phyloP scores from a whole-genome alignment of 2,329 filamentous ascomycete genomes.

The Penicillium sp. region DNA sequence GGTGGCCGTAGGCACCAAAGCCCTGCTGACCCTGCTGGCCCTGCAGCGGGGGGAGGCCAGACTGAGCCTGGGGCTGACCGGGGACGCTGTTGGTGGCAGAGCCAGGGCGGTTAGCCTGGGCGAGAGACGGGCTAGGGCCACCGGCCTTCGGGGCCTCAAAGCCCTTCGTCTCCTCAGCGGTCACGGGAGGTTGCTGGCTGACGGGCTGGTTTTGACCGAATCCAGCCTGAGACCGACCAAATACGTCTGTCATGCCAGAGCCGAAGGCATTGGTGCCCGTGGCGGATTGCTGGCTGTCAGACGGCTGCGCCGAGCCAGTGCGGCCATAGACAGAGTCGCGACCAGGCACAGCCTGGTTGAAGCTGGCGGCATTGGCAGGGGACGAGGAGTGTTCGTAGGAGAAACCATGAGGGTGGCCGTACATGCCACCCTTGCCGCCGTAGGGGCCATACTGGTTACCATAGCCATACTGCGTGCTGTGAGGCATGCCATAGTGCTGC shows the following conservation, averaged over 20 bases:
- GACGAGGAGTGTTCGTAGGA: constrained; percentile 65
- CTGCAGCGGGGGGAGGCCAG: constrained; percentile 54
- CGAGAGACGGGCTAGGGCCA: constrained; percentile 60
- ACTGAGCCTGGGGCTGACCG: constrained; percentile 51
- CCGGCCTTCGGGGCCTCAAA: constrained; percentile 57
- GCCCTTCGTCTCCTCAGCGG: constrained; percentile 56
- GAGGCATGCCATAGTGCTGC: constrained; percentile 36
- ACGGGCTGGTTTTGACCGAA: constrained; percentile 57
- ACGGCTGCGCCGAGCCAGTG: constrained; percentile 55
- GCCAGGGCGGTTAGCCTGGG: constrained; percentile 61
- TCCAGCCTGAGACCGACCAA: constrained; percentile 57
- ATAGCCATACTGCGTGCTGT: constrained; percentile 55
- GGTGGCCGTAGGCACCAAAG: constrained; percentile 56
- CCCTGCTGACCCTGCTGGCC: constrained; percentile 54
- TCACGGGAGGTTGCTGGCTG: constrained; percentile 48
- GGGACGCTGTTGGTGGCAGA: constrained; percentile 60
- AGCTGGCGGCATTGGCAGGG: constrained; percentile 56
- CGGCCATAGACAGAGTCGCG: constrained; percentile 61
- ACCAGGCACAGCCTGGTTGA: constrained; percentile 43
- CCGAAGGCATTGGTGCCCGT: constrained; percentile 51
- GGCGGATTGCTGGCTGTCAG: constrained; percentile 53
- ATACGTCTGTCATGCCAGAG: constrained; percentile 56
- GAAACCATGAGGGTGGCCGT: constrained; percentile 62
- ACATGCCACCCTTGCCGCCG: constrained; percentile 59
- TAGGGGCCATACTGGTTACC: constrained; percentile 52